Percentiles rank a stretch among this genome's conserved stretches.
phyloP scores from a whole-genome alignment of 2,329 filamentous ascomycete species.

The Nigrospora oryzae region DNA sequence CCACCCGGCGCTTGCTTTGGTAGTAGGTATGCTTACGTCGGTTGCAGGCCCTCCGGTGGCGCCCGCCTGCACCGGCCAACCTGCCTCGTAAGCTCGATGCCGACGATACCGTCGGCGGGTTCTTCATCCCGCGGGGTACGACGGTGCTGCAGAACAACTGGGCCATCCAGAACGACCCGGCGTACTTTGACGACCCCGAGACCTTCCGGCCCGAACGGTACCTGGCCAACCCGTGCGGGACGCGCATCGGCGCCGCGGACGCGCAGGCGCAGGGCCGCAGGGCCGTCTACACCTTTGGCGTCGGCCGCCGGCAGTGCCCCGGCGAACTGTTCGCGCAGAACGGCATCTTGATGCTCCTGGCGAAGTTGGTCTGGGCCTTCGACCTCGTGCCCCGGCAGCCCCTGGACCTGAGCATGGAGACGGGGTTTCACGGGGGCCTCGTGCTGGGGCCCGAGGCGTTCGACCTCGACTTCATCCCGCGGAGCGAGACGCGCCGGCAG shows the following conservation, averaged over 20 bases:
- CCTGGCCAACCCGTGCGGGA: constrained; percentile 6
- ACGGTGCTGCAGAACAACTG: constrained; percentile 7
- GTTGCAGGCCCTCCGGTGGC: constrained; percentile 8
- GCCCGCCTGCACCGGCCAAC: constrained; percentile 5
- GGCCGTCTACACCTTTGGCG: constrained; percentile 3
- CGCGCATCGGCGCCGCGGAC: neutral
- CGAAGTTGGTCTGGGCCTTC: constrained; percentile 5
- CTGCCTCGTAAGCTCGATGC: constrained; percentile 7
- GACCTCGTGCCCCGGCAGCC: neutral
- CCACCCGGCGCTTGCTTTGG: neutral
- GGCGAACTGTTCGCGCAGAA: constrained; percentile 5
- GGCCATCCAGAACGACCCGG: constrained; percentile 8
- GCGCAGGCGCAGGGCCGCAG: constrained; percentile 1
- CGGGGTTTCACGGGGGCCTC: constrained; percentile 3
- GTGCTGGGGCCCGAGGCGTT: constrained; percentile 1
- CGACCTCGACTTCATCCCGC: constrained; percentile 1
- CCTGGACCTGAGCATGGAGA: constrained; percentile 3
- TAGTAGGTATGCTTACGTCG: neutral
- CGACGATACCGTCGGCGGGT: constrained; percentile 9
- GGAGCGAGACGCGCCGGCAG: neutral
- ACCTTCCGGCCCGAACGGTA: constrained; percentile 8
- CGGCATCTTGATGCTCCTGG: constrained; percentile 1
- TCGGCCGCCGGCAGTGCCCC: constrained; percentile 4
- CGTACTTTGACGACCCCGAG: constrained; percentile 8
- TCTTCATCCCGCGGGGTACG: constrained; percentile 6